These are phyloP conservation scores for Fusarium temperatum DNA, from an alignment of 2,329 filamentous ascomycete genomes.

Conservation along the genomic window DNA sequence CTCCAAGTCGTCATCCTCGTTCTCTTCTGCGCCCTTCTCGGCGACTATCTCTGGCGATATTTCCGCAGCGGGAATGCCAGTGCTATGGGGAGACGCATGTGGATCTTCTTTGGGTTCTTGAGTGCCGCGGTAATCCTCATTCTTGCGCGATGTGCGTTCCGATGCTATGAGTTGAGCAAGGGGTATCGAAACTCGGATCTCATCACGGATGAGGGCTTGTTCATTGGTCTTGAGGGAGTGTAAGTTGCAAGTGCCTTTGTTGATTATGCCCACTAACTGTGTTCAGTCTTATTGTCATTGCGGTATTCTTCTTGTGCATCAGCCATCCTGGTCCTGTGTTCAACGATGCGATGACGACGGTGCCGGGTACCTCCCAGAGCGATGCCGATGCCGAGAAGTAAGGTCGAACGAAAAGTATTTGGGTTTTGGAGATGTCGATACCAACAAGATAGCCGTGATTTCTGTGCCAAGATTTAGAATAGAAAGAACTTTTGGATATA, in stretches of 20 bases:
- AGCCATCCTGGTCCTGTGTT: constrained; percentile 51
- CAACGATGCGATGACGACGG: constrained; percentile 1
- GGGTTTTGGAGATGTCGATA: background rate
- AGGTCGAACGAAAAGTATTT: background rate
- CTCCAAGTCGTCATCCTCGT: constrained; percentile 66
- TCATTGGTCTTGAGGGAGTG: constrained; percentile 64
- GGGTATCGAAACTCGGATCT: constrained; percentile 65
- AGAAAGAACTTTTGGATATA: fast-evolving
- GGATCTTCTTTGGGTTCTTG: constrained; percentile 62
- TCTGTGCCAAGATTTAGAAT: background rate
- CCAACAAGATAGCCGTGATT: fast-evolving
- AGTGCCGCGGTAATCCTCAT: constrained; percentile 65
- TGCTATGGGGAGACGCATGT: constrained; percentile 37
- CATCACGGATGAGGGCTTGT: constrained; percentile 60
- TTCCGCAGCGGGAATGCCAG: constrained; percentile 33
- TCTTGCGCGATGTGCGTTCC: constrained; percentile 68
- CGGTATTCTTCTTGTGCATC: constrained; percentile 49
- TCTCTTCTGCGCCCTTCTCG: constrained; percentile 59
- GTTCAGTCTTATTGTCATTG: constrained; percentile 47
- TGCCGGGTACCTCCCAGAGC: background rate
- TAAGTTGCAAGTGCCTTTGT: constrained; percentile 34
- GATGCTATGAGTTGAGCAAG: constrained; percentile 70
- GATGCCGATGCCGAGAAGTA: constrained; percentile 24
- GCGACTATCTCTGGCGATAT: constrained; percentile 58
- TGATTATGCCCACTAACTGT: too few species aligned